These are phyloP conservation scores for Leucocoprinus sp. DNA, from an alignment of 768 basidiomycete genomes.

Conservation along the genomic window DNA sequence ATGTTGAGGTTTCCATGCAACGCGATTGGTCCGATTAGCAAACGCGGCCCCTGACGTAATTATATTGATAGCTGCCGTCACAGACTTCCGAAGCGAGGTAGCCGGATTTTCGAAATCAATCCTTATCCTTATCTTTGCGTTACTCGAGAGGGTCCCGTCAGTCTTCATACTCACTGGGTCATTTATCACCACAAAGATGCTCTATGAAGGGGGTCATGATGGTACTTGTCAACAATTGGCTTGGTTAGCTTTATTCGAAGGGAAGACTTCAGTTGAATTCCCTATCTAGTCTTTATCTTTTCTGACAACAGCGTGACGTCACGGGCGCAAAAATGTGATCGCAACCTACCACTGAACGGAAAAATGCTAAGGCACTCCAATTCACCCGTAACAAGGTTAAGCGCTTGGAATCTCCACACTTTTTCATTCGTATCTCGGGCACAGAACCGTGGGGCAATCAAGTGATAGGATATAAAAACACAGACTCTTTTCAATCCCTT, in stretches of 20 bases:
- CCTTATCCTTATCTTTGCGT: constrained; percentile 9
- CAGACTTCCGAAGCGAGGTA: background rate
- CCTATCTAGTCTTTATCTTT: background rate
- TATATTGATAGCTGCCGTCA: constrained; percentile 4
- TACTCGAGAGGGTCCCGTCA: background rate
- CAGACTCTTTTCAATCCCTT: background rate
- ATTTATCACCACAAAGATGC: background rate
- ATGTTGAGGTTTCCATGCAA: background rate
- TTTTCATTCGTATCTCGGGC: constrained; percentile 7
- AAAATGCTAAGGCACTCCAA: constrained; percentile 5
- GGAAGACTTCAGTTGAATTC: too few relatives aligned
- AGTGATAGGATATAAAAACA: constrained; percentile 4
- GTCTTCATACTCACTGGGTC: background rate
- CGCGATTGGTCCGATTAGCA: constrained; percentile 10
- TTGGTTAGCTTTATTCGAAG: background rate
- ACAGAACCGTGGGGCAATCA: background rate
- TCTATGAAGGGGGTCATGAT: background rate
- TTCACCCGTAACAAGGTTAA: constrained; percentile 1
- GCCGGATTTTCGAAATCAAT: constrained; percentile 3
- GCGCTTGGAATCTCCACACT: background rate
- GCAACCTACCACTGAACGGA: constrained; percentile 1
- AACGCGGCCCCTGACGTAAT: constrained; percentile 5
- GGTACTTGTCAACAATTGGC: background rate
- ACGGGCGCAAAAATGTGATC: background rate
- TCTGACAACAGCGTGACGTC: constrained; percentile 1